Evolutionary conservation across 306 rosid genomes (phyloP).

Genomic region (Pterocarpus santalinus): DNA sequence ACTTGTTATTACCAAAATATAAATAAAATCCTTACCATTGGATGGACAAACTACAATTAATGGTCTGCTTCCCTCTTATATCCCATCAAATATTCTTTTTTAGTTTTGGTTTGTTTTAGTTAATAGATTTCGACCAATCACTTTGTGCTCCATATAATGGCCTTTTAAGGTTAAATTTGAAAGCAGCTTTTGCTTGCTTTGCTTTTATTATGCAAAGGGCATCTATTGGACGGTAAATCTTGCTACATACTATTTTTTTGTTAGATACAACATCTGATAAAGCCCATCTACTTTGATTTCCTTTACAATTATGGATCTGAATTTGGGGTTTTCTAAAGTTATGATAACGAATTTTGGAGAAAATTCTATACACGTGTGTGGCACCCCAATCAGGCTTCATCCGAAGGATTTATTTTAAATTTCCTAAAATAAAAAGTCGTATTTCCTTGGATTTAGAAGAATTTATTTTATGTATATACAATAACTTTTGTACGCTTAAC

Average conservation of each 20-base stretch:
- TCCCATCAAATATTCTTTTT: constrained; percentile 33
- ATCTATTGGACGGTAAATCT: background rate
- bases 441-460: background rate
- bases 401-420: background rate
- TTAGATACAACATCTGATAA: background rate
- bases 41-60: constrained; percentile 31
- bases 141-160: constrained; percentile 33
- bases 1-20: background rate
- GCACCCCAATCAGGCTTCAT: background rate
- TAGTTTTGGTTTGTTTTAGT: constrained; percentile 48
- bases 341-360: background rate
- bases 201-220: constrained; percentile 18
- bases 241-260: constrained; percentile 19
- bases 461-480: too few species aligned
- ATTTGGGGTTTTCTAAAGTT: constrained; percentile 43
- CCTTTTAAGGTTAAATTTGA: constrained; percentile 42
- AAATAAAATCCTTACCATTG: constrained; percentile 27
- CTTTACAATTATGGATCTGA: constrained; percentile 27
- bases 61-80: constrained; percentile 33
- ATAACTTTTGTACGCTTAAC: too few species aligned
- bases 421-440: constrained; percentile 8
- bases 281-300: background rate
- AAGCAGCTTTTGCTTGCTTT: background rate
- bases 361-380: constrained; percentile 25
- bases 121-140: constrained; percentile 46